A percentile compares a stretch with the other conserved stretches of the same genome.
These are phyloP conservation scores for Tylopilus balloui DNA, from an alignment of 768 basidiomycete species.

Conservation along the genomic window DNA sequence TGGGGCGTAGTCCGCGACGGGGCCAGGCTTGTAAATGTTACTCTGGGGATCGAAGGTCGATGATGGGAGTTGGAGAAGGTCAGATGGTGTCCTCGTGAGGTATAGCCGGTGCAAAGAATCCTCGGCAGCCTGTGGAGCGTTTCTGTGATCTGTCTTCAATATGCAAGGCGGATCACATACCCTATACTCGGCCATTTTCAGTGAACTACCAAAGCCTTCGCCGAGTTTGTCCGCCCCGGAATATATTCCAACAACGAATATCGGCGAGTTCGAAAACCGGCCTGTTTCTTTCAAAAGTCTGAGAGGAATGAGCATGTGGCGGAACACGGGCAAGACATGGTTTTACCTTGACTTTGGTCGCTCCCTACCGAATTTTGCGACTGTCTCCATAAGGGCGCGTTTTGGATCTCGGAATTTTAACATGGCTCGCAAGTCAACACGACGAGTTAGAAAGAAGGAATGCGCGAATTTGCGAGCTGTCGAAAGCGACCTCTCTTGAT, in stretches of 20 bases:
- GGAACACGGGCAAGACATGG: background rate
- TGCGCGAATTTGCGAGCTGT: conserved; percentile 89
- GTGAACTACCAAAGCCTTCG: conserved; percentile 89
- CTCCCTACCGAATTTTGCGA: conserved; percentile 63
- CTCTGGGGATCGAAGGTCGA: conserved; percentile 64
- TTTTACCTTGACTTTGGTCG: conserved; percentile 62
- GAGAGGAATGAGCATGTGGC: background rate
- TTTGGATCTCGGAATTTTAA: conserved; percentile 84
- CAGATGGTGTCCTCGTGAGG: conserved; percentile 69
- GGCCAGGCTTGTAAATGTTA: conserved; percentile 47
- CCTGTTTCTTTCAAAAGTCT: conserved; percentile 93
- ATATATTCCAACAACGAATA: conserved; percentile 95
- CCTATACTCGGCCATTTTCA: conserved; percentile 93
- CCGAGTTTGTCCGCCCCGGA: conserved; percentile 81
- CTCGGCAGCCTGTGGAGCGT: conserved; percentile 63
- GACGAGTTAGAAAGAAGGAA: conserved; percentile 80
- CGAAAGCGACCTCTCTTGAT: conserved; percentile 79
- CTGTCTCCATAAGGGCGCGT: conserved; percentile 67
- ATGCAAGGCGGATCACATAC: conserved; percentile 39
- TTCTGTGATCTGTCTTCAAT: background rate
- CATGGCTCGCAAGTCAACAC: conserved; percentile 74
- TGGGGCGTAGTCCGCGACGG: conserved; percentile 47
- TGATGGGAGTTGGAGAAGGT: conserved; percentile 66
- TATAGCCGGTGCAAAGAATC: conserved; percentile 81
- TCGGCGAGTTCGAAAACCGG: conserved; percentile 82